Percentiles rank a stretch among this genome's conserved stretches.
Conservation (phyloP, 768 basidiomycete genomes). For the Paxillus ammoniavirescens region DNA sequence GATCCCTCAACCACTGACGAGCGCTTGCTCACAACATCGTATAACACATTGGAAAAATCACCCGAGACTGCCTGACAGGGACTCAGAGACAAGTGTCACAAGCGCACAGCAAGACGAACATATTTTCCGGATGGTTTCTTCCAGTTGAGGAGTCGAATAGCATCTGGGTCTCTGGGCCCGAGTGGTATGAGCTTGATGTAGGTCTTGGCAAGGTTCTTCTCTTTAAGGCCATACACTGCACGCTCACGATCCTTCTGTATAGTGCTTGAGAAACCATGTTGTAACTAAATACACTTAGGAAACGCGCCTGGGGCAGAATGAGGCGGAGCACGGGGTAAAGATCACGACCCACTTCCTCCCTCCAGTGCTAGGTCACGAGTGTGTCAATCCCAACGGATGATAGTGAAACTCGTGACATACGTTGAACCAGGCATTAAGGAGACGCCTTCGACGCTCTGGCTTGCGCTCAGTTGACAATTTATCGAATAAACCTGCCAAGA, state of each 20-base stretch:
- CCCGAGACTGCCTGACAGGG: constrained; percentile 63
- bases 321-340: constrained; percentile 88
- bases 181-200: constrained; percentile 91
- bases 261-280: background rate
- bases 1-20: constrained; percentile 76
- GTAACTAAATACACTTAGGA: background rate
- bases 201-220: constrained; percentile 89
- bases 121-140: constrained; percentile 73
- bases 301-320: constrained; percentile 79
- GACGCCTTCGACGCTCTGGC: constrained; percentile 67
- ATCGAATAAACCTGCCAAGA: constrained; percentile 71
- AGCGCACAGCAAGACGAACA: constrained; percentile 39
- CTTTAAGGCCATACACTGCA: constrained; percentile 91
- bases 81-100: background rate
- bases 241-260: constrained; percentile 90
- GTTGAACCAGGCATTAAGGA: constrained; percentile 76
- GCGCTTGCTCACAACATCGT: constrained; percentile 81
- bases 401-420: constrained; percentile 43
- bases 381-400: constrained; percentile 8
- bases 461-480: constrained; percentile 71
- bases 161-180: constrained; percentile 75
- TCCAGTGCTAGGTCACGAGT: constrained; percentile 64
- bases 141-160: constrained; percentile 85
- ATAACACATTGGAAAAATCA: constrained; percentile 85
- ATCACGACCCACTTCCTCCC: constrained; percentile 81